Base-by-base conservation (phyloP, 208 protist genomes). In the Wallacemonas rigidus region DNA sequence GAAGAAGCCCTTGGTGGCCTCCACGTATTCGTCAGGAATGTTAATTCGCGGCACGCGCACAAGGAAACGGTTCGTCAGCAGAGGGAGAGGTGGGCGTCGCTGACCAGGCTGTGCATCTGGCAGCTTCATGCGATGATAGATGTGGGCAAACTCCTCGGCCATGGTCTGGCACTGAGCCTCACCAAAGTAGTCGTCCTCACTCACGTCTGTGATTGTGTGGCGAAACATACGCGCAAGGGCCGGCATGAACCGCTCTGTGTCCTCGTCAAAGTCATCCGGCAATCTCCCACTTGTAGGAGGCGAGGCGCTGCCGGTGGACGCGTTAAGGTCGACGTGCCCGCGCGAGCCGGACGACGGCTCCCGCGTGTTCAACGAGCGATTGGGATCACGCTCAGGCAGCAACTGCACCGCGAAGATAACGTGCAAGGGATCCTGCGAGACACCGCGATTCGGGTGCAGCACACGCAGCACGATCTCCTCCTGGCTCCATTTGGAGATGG, bases 141-240 rank as follows among this genome's bases (percentile, higher is more conserved):
- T 76, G 36, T 80, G 76, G 8, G 82, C 88, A 43, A 91, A 88
- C 62, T 84, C 81, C 67, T 93, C 88, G 63, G 76, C 74, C 12
- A 93, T 74, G 61, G 71, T 72, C 76, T 93, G 88, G 5, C 76
- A 65, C 68, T 88, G 78, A 2, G 76, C 85, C 50, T 86, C 81
- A 58, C 80, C 78, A 67, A 82, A 86, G 77, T 93, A 93, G 60
- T 93, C 88, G n/a, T 71, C 75, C 70, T 90, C 82, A 1, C 67
- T 36, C 2, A 88, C 83, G 53, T 80, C 60, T 2, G 7, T 69
- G 53, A 93, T 76, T 48, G 80, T 77, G 56, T 76, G 80, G 44
- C 84, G 78, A 64, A 86, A 93, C 62, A 93, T 68, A 71, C 80
- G 83, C 2, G 82, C 88, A 2, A 92, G 71, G 70, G 85, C 83